Evolutionary conservation across 129 eudicot genomes (phyloP).

Genomic region (Flaveria bidentis): DNA sequence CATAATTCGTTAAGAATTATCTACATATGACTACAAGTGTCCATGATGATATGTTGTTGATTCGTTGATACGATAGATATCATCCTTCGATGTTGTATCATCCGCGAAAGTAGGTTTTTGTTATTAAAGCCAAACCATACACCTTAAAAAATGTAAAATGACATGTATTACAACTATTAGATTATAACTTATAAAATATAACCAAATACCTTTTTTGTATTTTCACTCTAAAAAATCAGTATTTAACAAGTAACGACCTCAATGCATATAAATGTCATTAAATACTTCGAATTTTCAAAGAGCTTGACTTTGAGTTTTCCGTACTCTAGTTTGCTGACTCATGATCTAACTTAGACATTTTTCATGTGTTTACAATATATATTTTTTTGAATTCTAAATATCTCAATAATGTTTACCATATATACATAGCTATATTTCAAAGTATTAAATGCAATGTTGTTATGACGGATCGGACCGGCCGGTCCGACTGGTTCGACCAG

Average conservation of each 20-base stretch:
- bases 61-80: too few species aligned
- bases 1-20: too few species aligned
- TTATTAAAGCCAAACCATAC: too few species aligned
- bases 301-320: not conserved
- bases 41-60: too few species aligned
- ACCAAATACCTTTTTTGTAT: not conserved
- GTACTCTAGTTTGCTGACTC: not conserved
- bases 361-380: not conserved
- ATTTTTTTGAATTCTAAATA: not conserved
- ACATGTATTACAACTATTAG: not conserved
- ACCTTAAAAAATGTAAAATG: not conserved
- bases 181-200: not conserved
- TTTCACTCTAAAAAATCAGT: not conserved
- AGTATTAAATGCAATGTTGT: not conserved
- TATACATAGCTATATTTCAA: not conserved
- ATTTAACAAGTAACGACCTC: not conserved
- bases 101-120: too few species aligned
- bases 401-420: not conserved
- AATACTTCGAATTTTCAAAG: not conserved
- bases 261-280: not conserved
- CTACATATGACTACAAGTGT: too few species aligned
- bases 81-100: too few species aligned
- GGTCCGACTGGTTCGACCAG: too few species aligned
- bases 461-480: too few species aligned
- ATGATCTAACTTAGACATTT: not conserved